Percentiles rank a stretch among this genome's conserved stretches.
These are phyloP conservation scores for Daldinia grandis DNA, from an alignment of 495 filamentous ascomycete species.

Conservation along the genomic window DNA sequence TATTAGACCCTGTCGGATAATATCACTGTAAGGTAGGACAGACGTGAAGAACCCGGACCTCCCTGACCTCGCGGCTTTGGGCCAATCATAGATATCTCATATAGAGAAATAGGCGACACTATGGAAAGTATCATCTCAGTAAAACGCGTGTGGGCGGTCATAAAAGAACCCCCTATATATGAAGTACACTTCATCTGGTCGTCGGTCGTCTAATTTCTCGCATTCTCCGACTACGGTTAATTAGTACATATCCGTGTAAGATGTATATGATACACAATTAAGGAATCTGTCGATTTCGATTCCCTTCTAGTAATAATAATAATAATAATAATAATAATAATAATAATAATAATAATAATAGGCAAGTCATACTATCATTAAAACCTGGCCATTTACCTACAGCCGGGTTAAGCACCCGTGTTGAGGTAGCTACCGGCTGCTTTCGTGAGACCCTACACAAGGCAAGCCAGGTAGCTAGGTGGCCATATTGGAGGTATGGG, in stretches of 20 bases:
- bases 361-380: neutral
- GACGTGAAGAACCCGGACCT: neutral
- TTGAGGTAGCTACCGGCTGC: neutral
- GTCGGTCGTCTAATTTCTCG: neutral
- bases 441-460: neutral
- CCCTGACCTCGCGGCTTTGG: neutral
- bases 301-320: neutral
- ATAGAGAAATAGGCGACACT: slow-evolving; percentile 8
- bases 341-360: neutral
- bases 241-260: neutral
- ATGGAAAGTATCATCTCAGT: neutral
- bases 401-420: slow-evolving; percentile 1
- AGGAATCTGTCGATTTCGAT: too few relatives aligned
- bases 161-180: neutral
- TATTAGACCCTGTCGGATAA: neutral
- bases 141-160: neutral
- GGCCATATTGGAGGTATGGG: neutral
- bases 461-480: neutral
- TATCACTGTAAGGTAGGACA: neutral
- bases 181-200: too few relatives aligned
- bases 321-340: neutral
- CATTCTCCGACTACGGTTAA: neutral
- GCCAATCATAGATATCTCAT: slow-evolving; percentile 7
- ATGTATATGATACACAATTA: neutral
- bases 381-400: neutral